Base-by-base conservation (phyloP, 2,329 filamentous ascomycete genomes). In the Paraphaeosphaeria sporulosa region DNA sequence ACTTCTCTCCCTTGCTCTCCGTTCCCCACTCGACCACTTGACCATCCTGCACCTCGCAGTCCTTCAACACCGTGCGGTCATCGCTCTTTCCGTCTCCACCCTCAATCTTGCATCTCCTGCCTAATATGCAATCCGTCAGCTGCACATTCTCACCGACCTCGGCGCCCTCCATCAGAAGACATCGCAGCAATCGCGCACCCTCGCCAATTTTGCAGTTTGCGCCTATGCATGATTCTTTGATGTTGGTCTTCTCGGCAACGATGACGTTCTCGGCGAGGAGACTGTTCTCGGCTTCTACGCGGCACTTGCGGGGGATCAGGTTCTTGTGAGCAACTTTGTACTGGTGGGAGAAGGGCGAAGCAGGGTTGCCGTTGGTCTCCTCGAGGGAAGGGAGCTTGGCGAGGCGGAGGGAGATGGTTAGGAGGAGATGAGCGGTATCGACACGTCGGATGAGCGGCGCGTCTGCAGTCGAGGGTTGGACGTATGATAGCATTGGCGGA, bases 201-300 rank as follows among this genome's bases (percentile, higher is more conserved):
- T 90, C 89, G 63, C 89, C 89, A 65, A 99, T 94, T 70, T 91
- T 90, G 76, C 93, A 96, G 69, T 92, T 93, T 4, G 92, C 88
- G 2, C 95, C 95, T 43, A 99, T 87, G 32, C 97, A 92, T 40
- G 85, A 90, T 78, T 97, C 93, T 77, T 97, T 97, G 80, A 99
- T 91, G n/a, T 93, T 90, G 25, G 88, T 90, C 76, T 94, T 94
- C 70, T 94, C 92, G 72, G 94, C 92, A 0, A 98, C 89, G 1
- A 89, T 93, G 43, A 96, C 93, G 71, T 97, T 97, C 59, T 94
- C 91, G 1, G 88, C 94, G 40, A 98, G 87, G 2, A 98, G 84
- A 65, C 88, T 92, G 80, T 97, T 94, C 49, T 87, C 85, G 68
- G 90, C 87, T 21, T 92, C 93, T 58, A 98, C 91, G 4, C 92